These are phyloP conservation scores for Boletus subparvulus DNA, from an alignment of 768 basidiomycete genomes.

Conservation along the genomic window DNA sequence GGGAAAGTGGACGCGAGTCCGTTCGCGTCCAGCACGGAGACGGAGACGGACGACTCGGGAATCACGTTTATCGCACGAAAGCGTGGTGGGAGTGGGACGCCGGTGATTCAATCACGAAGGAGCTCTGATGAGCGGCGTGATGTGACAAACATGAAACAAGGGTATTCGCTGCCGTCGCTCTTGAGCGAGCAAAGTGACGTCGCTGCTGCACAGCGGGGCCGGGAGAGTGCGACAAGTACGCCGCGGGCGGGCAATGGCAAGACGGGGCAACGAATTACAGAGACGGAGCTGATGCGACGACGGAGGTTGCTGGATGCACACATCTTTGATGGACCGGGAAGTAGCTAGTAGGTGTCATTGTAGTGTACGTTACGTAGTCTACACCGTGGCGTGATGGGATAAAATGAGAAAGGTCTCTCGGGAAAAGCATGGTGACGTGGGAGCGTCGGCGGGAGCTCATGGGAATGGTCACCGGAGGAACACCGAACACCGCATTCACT, in stretches of 20 bases:
- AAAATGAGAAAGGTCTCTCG: neutral
- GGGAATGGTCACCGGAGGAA: constrained; percentile 7
- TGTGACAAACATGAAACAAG: constrained; percentile 20
- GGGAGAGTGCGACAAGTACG: constrained; percentile 31
- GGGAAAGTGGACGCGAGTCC: constrained; percentile 25
- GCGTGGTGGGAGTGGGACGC: constrained; percentile 34
- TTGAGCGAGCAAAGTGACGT: constrained; percentile 2
- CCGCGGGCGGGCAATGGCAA: constrained; percentile 36
- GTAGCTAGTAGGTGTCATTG: neutral
- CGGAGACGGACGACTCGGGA: constrained; percentile 67
- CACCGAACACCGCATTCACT: constrained; percentile 27
- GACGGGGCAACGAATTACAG: constrained; percentile 70
- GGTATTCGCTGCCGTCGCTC: constrained; percentile 10
- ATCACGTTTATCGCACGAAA: constrained; percentile 72
- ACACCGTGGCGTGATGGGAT: neutral
- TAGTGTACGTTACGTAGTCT: constrained; percentile 3
- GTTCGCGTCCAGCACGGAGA: constrained; percentile 56
- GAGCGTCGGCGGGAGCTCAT: neutral
- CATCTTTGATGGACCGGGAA: constrained; percentile 44
- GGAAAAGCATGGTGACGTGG: neutral
- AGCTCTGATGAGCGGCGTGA: constrained; percentile 21
- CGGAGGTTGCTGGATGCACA: constrained; percentile 75
- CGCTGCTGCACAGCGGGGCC: constrained; percentile 8
- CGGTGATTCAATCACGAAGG: constrained; percentile 17
- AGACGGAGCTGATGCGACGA: constrained; percentile 75